phyloP scores from a whole-genome alignment of 208 protist species.

The Vickermania ingenoplastis region DNA sequence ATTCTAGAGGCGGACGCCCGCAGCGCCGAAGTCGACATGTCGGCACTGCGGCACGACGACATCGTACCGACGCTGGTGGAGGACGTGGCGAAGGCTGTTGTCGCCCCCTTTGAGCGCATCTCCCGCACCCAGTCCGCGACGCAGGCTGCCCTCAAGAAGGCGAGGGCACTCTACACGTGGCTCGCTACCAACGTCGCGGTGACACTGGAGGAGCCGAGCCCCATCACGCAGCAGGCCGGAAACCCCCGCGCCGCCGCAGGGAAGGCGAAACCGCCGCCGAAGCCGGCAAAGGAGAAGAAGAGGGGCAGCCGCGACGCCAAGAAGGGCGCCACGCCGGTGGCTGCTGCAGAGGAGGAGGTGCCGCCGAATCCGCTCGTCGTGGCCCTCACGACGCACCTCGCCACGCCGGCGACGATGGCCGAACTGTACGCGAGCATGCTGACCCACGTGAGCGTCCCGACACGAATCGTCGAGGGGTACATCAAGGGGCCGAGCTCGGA shows the following conservation, averaged over 20 bases:
- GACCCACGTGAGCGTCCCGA: slow-evolving; percentile 17
- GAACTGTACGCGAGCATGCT: slow-evolving; percentile 55
- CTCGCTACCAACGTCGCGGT: slow-evolving; percentile 42
- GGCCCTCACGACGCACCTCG: slow-evolving; percentile 30
- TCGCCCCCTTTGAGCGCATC: slow-evolving; percentile 25
- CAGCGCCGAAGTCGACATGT: slow-evolving; percentile 11
- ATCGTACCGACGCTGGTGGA: slow-evolving; percentile 8
- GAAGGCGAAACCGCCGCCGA: slow-evolving; percentile 4
- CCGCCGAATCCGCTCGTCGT: slow-evolving; percentile 21
- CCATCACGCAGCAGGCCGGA: neutral
- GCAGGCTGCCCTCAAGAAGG: slow-evolving; percentile 51
- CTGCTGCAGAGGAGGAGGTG: slow-evolving; percentile 6
- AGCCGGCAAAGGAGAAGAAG: neutral
- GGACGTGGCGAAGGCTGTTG: slow-evolving; percentile 12
- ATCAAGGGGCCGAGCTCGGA: slow-evolving; percentile 37
- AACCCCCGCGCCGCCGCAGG: slow-evolving; percentile 8
- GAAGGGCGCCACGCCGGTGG: neutral
- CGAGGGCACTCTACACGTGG: slow-evolving; percentile 57
- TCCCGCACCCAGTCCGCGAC: slow-evolving; percentile 56
- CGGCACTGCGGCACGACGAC: slow-evolving; percentile 6
- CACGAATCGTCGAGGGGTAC: slow-evolving; percentile 44
- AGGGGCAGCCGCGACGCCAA: neutral
- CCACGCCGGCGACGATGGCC: slow-evolving; percentile 29
- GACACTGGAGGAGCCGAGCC: slow-evolving; percentile 1
- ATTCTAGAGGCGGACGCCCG: slow-evolving; percentile 28